Conservation (phyloP, 129 eudicot species). For the Silybum marianum region DNA sequence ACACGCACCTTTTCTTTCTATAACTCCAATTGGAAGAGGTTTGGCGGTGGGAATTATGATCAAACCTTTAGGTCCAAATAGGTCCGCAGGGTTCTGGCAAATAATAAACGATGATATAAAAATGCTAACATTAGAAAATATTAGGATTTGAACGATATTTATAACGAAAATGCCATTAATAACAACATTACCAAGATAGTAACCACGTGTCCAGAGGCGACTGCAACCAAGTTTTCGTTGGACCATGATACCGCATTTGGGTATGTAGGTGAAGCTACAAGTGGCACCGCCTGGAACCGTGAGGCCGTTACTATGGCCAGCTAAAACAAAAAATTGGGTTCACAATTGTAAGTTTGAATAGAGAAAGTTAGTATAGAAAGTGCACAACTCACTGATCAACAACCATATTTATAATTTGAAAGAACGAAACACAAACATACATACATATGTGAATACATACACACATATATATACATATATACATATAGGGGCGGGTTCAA, state of each 20-base stretch:
- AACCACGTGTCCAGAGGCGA: constrained; percentile 68
- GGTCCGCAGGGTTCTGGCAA: constrained; percentile 67
- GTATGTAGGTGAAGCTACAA: constrained; percentile 67
- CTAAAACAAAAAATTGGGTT: background rate
- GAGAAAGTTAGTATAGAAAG: background rate
- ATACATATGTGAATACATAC: background rate
- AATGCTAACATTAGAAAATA: background rate
- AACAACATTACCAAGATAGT: constrained; percentile 61
- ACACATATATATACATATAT: too few species aligned
- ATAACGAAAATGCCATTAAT: background rate
- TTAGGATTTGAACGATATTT: background rate
- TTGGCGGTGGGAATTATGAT: constrained; percentile 51
- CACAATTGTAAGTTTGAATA: constrained; percentile 4
- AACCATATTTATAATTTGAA: background rate
- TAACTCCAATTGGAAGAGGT: constrained; percentile 64
- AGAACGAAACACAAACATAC: background rate
- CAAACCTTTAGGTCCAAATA: constrained; percentile 70
- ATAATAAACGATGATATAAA: background rate
- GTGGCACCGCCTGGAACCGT: constrained; percentile 71
- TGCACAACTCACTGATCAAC: background rate
- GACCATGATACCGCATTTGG: constrained; percentile 91
- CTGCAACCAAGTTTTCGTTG: constrained; percentile 80
- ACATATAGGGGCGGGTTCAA: too few species aligned
- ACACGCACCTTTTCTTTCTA: constrained; percentile 57
- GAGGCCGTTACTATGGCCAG: constrained; percentile 38